Percentiles rank a stretch among this genome's conserved stretches.
phyloP scores from a whole-genome alignment of 345 rosid species.

The Theobroma cacao region DNA sequence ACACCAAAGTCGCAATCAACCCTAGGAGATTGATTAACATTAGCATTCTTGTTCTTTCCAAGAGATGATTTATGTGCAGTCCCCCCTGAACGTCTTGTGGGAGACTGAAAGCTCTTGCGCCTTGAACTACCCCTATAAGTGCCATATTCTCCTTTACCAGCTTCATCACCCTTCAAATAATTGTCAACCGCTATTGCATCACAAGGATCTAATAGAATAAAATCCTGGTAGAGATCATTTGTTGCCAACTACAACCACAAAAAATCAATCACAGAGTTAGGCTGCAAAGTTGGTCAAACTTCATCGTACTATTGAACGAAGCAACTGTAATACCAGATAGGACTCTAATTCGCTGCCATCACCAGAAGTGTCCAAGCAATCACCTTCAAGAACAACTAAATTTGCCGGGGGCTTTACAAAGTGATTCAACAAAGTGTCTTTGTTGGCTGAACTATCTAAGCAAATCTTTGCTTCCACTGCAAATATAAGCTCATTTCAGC shows the following conservation, averaged over 20 bases:
- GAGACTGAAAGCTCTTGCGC: slow-evolving; percentile 58
- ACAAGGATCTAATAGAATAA: slow-evolving; percentile 79
- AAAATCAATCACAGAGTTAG: slow-evolving; percentile 17
- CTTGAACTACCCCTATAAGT: slow-evolving; percentile 40
- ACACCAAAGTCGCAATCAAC: slow-evolving; percentile 31
- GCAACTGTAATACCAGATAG: slow-evolving; percentile 67
- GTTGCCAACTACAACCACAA: slow-evolving; percentile 73
- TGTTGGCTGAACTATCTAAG: slow-evolving; percentile 60
- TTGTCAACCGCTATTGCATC: slow-evolving; percentile 62
- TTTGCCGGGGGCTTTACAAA: slow-evolving; percentile 92
- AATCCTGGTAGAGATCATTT: slow-evolving; percentile 75
- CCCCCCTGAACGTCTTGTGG: slow-evolving; percentile 58
- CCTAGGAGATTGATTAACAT: slow-evolving; percentile 39
- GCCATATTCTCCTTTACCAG: slow-evolving; percentile 42
- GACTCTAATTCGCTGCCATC: slow-evolving; percentile 85
- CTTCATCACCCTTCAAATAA: slow-evolving; percentile 41
- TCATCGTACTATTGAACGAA: slow-evolving; percentile 13
- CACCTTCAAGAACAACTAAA: slow-evolving; percentile 93
- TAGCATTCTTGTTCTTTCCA: slow-evolving; percentile 51
- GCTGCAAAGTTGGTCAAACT: slow-evolving; percentile 7
- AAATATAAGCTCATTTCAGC: slow-evolving; percentile 12
- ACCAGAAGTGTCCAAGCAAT: slow-evolving; percentile 72
- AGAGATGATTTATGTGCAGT: slow-evolving; percentile 51
- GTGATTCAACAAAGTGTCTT: slow-evolving; percentile 49
- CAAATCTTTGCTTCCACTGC: slow-evolving; percentile 76